phyloP scores from a whole-genome alignment of 371 early-diverging fungal genomes.

The Rhizopus delemar region DNA sequence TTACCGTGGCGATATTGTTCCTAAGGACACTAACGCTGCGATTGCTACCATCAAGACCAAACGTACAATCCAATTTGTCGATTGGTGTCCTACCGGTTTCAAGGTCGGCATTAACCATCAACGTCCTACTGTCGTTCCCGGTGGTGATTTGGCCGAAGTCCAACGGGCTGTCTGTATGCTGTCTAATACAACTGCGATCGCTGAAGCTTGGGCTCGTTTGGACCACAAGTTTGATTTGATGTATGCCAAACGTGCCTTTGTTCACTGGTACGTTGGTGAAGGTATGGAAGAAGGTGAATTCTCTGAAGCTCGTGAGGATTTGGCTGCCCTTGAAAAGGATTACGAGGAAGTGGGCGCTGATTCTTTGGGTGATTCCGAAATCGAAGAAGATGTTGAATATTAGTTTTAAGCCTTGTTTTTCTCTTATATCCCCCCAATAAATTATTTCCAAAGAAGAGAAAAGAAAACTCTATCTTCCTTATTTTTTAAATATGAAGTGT shows the following conservation, averaged over 20 bases:
- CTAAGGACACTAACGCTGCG: slow-evolving; percentile 83
- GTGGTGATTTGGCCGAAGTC: slow-evolving; percentile 84
- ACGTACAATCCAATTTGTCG: slow-evolving; percentile 92
- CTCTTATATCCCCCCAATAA: too few species aligned
- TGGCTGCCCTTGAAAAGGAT: slow-evolving; percentile 98
- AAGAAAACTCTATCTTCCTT: too few species aligned
- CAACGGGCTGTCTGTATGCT: slow-evolving; percentile 91
- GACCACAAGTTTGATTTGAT: slow-evolving; percentile 93
- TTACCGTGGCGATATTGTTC: slow-evolving; percentile 89
- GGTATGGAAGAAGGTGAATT: slow-evolving; percentile 91
- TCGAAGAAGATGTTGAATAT: slow-evolving; percentile 53
- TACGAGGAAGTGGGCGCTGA: slow-evolving; percentile 96
- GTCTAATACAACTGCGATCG: slow-evolving; percentile 93
- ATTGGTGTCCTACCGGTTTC: slow-evolving; percentile 99
- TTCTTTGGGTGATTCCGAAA: slow-evolving; percentile 53
- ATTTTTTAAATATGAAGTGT: too few species aligned
- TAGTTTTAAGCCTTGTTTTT: not conserved
- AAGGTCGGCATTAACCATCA: slow-evolving; percentile 96
- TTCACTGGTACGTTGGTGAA: slow-evolving; percentile 97
- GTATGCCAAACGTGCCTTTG: slow-evolving; percentile 96
- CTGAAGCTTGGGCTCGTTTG: slow-evolving; percentile 91
- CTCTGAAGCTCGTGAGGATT: slow-evolving; percentile 98
- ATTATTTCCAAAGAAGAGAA: too few species aligned
- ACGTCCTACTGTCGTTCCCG: slow-evolving; percentile 83
- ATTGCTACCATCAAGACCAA: slow-evolving; percentile 86